Conservation (phyloP, 1,139 yeast species). For the Debaryomycetaceae sp. region DNA sequence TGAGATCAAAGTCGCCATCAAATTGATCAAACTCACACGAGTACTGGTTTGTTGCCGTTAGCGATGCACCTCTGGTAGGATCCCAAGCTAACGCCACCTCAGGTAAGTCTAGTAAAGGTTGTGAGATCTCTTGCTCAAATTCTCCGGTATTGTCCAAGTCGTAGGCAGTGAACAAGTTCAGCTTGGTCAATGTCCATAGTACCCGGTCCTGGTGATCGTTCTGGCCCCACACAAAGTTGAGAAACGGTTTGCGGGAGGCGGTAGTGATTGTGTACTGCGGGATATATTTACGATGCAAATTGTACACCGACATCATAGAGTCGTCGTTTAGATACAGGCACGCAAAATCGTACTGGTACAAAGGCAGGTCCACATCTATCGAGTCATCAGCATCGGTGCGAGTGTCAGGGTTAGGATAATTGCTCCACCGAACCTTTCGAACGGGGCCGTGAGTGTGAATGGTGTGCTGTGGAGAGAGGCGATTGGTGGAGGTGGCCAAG, state of each 20-base stretch:
- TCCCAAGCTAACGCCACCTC: conserved; percentile 46
- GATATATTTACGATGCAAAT: conserved; percentile 59
- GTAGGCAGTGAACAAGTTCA: conserved; percentile 41
- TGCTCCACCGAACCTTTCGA: conserved; percentile 61
- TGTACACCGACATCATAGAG: conserved; percentile 63
- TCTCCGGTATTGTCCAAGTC: conserved; percentile 28
- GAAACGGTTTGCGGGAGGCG: conserved; percentile 34
- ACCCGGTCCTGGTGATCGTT: conserved; percentile 14
- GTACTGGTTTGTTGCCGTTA: conserved; percentile 44
- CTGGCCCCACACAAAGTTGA: conserved; percentile 34
- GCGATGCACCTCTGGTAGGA: conserved; percentile 18
- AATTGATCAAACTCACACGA: conserved; percentile 26
- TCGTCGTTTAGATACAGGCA: conserved; percentile 72
- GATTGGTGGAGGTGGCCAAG: conserved; percentile 18
- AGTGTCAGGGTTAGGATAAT: conserved; percentile 16
- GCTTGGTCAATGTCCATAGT: conserved; percentile 35
- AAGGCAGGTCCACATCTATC: conserved; percentile 13
- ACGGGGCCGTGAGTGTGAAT: conserved; percentile 72
- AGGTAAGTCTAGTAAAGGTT: conserved; percentile 44
- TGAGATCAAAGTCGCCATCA: conserved; percentile 3
- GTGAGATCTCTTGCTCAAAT: conserved; percentile 23
- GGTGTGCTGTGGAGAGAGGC: conserved; percentile 55
- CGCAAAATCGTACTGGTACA: conserved; percentile 55
- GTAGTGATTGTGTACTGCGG: conserved; percentile 61
- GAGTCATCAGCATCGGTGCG: conserved; percentile 14